Evolutionary conservation across 345 rosid species (phyloP), one percentile per base, ranked within the genome.

Genomic region (Salix exigua): DNA sequence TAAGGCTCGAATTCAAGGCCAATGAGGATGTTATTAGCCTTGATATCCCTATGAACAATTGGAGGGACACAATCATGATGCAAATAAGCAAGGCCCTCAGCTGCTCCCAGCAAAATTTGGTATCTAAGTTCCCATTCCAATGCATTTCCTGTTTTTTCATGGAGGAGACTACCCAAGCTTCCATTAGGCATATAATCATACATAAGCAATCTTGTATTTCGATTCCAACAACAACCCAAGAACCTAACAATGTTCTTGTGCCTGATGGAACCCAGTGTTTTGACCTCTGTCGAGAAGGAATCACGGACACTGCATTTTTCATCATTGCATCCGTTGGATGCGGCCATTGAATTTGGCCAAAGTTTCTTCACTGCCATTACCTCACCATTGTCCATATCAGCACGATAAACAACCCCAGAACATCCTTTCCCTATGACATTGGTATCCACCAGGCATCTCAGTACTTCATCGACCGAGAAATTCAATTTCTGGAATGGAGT

Each of bases 61-160:
- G 96, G 91, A 55, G 98, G 99, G 61, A 89, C 87, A 48, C 99
- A 96, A 81, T 93, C 98, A 76, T 96, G 99, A 85, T 96, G 99
- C 83, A 96, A 84, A 80, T 93, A 96, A 53, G 98, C 89, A 42
- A 96, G 81, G 40, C 99, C 99, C 80, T 96, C 90, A 28, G 99
- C 96, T 37, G 99, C 92, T 50, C 98, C 98, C 1, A 96, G 77
- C 87, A 93, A 71, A 66, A 93, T 93, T 71, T 84, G 87, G 88
- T 91, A 93, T 88, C 99, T 86, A 33, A 92, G 89, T 31, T 93
- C 92, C 99, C 99, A 96, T 76, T 89, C 91, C 88, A 96, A 82
- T 3, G 92, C 74, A 71, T 82, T 83, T 28, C 94, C 91, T 19
- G 84, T 87, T 83, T 92, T 82, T 73, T 93, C 98, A 62, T 96